Base-by-base conservation (phyloP, 495 filamentous ascomycete genomes). In the Penicillium herquei region DNA sequence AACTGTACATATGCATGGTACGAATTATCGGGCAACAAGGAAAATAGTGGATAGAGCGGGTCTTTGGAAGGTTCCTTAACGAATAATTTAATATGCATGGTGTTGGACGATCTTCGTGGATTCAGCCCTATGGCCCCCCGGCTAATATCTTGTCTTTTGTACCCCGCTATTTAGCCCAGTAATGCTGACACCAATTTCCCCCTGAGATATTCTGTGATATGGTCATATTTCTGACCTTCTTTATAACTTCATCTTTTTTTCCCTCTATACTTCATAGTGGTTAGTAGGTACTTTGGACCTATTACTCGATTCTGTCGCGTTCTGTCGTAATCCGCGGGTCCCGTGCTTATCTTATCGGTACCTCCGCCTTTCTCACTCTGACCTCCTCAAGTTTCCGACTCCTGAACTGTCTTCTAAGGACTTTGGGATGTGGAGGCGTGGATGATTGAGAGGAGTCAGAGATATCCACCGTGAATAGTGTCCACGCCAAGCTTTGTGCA, bases 1-100 rank as follows among this genome's bases (percentile, higher is more conserved):
- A 31, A 16, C 9, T 33, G 17, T 49, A 50, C 53, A 45, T 51
- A 52, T 50, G 53, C 18, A 43, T 52, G 12, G 16, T 52, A 30
- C 42, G 26, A 32, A 46, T 9, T 26, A 21, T 21, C 17, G 18
- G 30, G 43, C 21, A 30, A 46, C 30, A 46, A 13, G 18, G 17
- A 46, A 46, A 37, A 33, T 39, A 39, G 34, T 51, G 17, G 34
- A 17, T 31, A 14, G 39, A 31, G 49, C 35, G 44, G 26, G 39
- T 49, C 31, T 35, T 34, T 11, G 6, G 35, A 16, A 26, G 11
- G 17, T 49, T 39, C 40, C 40, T 32, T 49, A 39, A 32, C 46
- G 34, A 35, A 49, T 35, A 35, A 18, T 49, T 26, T 49, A 39
- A 39, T 35, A 32, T 49, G 32, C 33, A 35, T 49, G 4, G 32